Percentiles rank a stretch among this genome's conserved stretches.
Conservation (phyloP, 805 yeast species). For the Wickerhamomyces pijperi region DNA sequence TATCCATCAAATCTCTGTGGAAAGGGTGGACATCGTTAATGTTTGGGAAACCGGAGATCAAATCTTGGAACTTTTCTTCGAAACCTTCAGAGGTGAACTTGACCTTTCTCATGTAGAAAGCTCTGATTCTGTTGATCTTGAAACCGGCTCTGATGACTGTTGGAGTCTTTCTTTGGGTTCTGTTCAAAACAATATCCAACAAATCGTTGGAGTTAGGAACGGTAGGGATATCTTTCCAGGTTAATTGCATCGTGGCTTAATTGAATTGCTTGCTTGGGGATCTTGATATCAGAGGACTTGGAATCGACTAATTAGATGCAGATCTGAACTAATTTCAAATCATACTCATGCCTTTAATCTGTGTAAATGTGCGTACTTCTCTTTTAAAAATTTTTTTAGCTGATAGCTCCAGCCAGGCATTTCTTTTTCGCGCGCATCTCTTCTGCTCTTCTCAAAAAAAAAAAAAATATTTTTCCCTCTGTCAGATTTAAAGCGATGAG, state of each 20-base stretch:
- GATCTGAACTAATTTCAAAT: neutral
- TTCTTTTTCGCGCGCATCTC: neutral
- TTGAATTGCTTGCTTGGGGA: neutral
- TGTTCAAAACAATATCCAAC: conserved; percentile 90
- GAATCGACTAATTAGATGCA: neutral
- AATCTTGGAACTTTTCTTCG: conserved; percentile 79
- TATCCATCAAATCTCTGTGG: conserved; percentile 96
- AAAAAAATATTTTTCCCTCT: too few relatives aligned
- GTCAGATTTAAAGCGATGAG: too few relatives aligned
- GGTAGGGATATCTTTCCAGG: conserved; percentile 97
- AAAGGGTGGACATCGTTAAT: conserved; percentile 97
- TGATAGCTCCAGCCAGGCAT: neutral
- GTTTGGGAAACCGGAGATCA: conserved; percentile 85
- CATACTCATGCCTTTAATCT: too few relatives aligned
- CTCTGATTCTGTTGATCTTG: conserved; percentile 89
- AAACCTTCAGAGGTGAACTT: conserved; percentile 95
- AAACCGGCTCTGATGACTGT: conserved; percentile 97
- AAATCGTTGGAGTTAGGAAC: conserved; percentile 88
- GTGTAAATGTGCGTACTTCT: neutral
- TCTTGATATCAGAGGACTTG: neutral
- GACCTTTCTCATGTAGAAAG: conserved; percentile 97
- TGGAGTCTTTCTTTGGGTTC: conserved; percentile 98
- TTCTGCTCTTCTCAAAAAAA: too few relatives aligned
- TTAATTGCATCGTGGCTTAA: conserved; percentile 63
- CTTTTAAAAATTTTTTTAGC: neutral